Conservation (phyloP, 2,329 filamentous ascomycete species). For the Ilyonectria robusta region DNA sequence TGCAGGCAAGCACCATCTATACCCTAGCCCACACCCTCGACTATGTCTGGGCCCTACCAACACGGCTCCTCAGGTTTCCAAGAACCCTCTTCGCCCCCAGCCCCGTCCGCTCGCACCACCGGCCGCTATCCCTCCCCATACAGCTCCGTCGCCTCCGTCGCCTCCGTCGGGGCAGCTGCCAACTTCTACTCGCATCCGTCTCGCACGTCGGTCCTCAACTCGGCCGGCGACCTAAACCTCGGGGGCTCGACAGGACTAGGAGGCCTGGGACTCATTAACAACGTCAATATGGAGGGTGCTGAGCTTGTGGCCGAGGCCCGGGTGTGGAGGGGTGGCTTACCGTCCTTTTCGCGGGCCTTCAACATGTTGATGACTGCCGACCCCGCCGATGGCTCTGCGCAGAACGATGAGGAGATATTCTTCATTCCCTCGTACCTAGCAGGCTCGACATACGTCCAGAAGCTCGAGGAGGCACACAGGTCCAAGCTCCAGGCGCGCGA, state of each 20-base stretch:
- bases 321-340: constrained; percentile 53
- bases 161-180: constrained; percentile 26
- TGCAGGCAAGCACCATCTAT: constrained; percentile 8
- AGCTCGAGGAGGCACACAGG: constrained; percentile 79
- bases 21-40: constrained; percentile 19
- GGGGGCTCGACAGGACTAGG: constrained; percentile 21
- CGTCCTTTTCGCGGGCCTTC: constrained; percentile 67
- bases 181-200: constrained; percentile 50
- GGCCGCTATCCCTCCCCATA: constrained; percentile 34
- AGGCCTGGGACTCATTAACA: constrained; percentile 26
- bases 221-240: constrained; percentile 54
- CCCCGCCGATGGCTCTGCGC: constrained; percentile 45
- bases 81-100: constrained; percentile 42
- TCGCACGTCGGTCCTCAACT: constrained; percentile 64
- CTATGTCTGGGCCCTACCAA: constrained; percentile 45
- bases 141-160: constrained; percentile 32
- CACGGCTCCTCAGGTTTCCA: constrained; percentile 42
- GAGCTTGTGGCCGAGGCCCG: constrained; percentile 47
- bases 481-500: constrained; percentile 69
- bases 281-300: constrained; percentile 52
- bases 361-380: constrained; percentile 61
- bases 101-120: constrained; percentile 36
- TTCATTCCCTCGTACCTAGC: constrained; percentile 89
- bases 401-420: constrained; percentile 64
- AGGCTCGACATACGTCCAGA: constrained; percentile 82